Evolutionary conservation across 2,329 filamentous ascomycete species (phyloP), one percentile per base, ranked within the genome.

Genomic region (Alternaria ethzedia): DNA sequence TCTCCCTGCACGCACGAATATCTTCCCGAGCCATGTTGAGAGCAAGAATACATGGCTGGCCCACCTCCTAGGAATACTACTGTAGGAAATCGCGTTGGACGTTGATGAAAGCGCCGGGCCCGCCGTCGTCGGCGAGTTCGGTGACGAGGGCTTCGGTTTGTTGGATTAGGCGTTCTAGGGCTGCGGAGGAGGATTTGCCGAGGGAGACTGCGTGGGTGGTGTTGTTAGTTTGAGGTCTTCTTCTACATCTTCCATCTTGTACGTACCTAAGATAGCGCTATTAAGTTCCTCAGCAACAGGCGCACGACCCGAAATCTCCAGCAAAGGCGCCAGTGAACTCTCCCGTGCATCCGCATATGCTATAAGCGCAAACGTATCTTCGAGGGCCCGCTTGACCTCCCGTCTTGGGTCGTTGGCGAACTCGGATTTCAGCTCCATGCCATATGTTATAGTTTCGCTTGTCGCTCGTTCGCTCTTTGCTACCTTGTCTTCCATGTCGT

Each of bases 241-340:
- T 36, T 36, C 30, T 36, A 13, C 13, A 36, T 36, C 30, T 36
- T 32, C 30, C 13, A 36, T 36, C 13, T 15, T 15, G 20, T 21
- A 76, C 70, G 47, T 74, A 97, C 94, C 89, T 64, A 99, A 80
- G 72, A 99, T 97, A 50, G 93, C 94, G 64, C 93, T 92, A 80
- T 98, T 98, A 60, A 99, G 84, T 79, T 97, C 94, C 82, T 99
- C 96, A 9, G 94, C 94, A 44, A 98, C 93, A 17, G 88, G 85
- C 17, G 90, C 88, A 46, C 96, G 85, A 2, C 92, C 93, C 56
- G 87, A 88, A 43, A 87, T 85, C 72, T 97, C 92, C 61, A 99
- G 83, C 63, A 97, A 82, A 75, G 93, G 90, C 15, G 90, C 90
- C 62, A 97, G 87, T 63, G 91, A 88, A 66, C 92, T 93, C 70